Evolutionary conservation across 2,329 filamentous ascomycete genomes (phyloP).

Genomic region (Didymellaceae sp.): DNA sequence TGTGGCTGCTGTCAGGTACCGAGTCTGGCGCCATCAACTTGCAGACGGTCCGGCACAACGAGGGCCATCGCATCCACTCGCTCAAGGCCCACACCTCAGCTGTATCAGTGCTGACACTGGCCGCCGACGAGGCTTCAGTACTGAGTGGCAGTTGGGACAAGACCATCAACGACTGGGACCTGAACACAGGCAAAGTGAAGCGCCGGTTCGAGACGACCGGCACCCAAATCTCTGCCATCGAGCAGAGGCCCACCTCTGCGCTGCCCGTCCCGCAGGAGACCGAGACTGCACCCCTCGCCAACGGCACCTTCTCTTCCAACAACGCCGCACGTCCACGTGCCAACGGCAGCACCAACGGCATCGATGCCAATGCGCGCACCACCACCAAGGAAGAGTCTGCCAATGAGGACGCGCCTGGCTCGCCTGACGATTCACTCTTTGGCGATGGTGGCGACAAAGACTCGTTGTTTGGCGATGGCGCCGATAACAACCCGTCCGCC

Average conservation of each 20-base stretch:
- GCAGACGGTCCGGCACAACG: constrained; percentile 91
- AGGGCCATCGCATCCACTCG: constrained; percentile 85
- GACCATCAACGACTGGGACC: constrained; percentile 89
- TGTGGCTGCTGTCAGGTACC: constrained; percentile 90
- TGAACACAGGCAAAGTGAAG: constrained; percentile 81
- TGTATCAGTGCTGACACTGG: constrained; percentile 83
- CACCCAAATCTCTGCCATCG: constrained; percentile 86
- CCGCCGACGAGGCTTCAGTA: constrained; percentile 84
- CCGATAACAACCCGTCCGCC: constrained; percentile 45
- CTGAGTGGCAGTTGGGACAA: constrained; percentile 98
- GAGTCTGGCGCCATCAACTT: constrained; percentile 93
- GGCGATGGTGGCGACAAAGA: constrained; percentile 72
- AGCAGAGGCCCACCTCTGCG: constrained; percentile 79
- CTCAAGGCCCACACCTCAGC: constrained; percentile 87
- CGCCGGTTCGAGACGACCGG: constrained; percentile 78
- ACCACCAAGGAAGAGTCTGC: constrained; percentile 43
- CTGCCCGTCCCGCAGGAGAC: constrained; percentile 78
- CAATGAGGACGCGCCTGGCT: constrained; percentile 65
- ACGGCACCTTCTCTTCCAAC: constrained; percentile 78
- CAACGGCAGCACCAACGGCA: constrained; percentile 59
- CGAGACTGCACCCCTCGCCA: constrained; percentile 59
- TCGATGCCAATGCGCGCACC: constrained; percentile 39
- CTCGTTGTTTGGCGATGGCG: constrained; percentile 85
- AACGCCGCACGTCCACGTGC: constrained; percentile 65
- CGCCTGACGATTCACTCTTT: constrained; percentile 83